Conservation (phyloP, 2,329 filamentous ascomycete species). For the Apiospora marii region DNA sequence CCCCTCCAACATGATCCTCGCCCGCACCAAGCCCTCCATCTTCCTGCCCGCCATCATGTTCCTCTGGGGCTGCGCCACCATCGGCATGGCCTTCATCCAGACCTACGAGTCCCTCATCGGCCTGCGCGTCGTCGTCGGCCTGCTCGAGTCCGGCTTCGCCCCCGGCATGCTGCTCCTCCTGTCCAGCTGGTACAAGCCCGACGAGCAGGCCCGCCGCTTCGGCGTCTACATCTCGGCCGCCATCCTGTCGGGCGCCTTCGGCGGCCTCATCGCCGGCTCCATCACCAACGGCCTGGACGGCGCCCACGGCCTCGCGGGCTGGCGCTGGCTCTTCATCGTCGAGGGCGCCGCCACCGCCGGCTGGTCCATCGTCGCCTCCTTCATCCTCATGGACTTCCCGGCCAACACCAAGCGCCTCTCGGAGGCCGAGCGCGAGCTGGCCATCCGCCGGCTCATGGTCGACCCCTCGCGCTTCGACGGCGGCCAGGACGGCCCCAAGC, state of each 20-base stretch:
- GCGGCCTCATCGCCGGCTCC: slow-evolving; percentile 67
- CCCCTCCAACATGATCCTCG: slow-evolving; percentile 71
- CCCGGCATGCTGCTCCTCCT: slow-evolving; percentile 68
- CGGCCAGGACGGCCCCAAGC: slow-evolving; percentile 68
- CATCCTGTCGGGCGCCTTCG: slow-evolving; percentile 72
- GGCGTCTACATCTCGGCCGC: slow-evolving; percentile 78
- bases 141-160: slow-evolving; percentile 58
- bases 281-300: slow-evolving; percentile 62
- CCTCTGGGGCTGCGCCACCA: slow-evolving; percentile 45
- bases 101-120: slow-evolving; percentile 39
- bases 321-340: slow-evolving; percentile 65
- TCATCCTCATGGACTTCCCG: slow-evolving; percentile 75
- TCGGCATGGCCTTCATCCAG: slow-evolving; percentile 41
- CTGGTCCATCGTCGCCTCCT: slow-evolving; percentile 62
- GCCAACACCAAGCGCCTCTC: slow-evolving; percentile 43
- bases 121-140: slow-evolving; percentile 57
- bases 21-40: slow-evolving; percentile 66
- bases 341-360: slow-evolving; percentile 72
- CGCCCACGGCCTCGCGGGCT: slow-evolving; percentile 55
- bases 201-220: slow-evolving; percentile 43
- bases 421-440: slow-evolving; percentile 13
- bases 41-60: slow-evolving; percentile 74
- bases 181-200: slow-evolving; percentile 69
- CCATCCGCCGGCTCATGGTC: slow-evolving; percentile 43
- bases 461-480: slow-evolving; percentile 66